Conservation (phyloP, 2,329 filamentous ascomycete genomes). For the Apiospora kogelbergensis region DNA sequence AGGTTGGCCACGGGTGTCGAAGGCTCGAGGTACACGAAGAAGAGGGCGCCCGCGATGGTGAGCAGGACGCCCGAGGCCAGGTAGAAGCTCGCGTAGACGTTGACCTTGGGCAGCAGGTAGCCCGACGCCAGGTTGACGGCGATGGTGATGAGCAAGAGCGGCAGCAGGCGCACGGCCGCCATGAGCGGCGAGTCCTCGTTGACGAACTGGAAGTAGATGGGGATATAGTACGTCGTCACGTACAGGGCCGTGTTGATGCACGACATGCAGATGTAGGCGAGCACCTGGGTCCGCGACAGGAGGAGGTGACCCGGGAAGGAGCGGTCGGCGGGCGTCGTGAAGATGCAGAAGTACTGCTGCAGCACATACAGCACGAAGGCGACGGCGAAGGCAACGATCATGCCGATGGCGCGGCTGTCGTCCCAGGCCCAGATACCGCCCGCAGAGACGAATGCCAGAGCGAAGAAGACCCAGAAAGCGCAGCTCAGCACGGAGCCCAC, state of each 20-base stretch:
- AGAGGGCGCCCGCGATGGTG: background rate
- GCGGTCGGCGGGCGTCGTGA: slow-evolving; percentile 35
- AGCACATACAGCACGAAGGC: slow-evolving; percentile 42
- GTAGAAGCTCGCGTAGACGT: background rate
- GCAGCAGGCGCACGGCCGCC: slow-evolving; percentile 17
- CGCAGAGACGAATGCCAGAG: slow-evolving; percentile 52
- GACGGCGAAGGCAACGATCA: slow-evolving; percentile 43
- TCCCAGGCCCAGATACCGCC: slow-evolving; percentile 50
- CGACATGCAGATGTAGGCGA: slow-evolving; percentile 28
- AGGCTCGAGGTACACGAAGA: background rate
- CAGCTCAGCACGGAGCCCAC: slow-evolving; percentile 43
- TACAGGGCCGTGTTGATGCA: slow-evolving; percentile 23
- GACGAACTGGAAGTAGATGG: slow-evolving; percentile 50
- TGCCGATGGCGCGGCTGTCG: slow-evolving; percentile 40
- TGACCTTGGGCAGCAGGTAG: slow-evolving; percentile 15
- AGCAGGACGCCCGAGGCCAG: background rate
- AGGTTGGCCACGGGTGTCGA: background rate
- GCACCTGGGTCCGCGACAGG: background rate
- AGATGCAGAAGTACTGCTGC: slow-evolving; percentile 43
- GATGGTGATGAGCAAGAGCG: background rate
- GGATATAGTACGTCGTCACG: slow-evolving; percentile 48
- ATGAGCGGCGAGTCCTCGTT: slow-evolving; percentile 12
- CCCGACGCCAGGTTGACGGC: slow-evolving; percentile 13
- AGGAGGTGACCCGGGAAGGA: slow-evolving; percentile 51
- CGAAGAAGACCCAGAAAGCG: slow-evolving; percentile 38